These are phyloP conservation scores for Candida dubliniensis DNA, from an alignment of 1,139 yeast species.

Conservation along the genomic window DNA sequence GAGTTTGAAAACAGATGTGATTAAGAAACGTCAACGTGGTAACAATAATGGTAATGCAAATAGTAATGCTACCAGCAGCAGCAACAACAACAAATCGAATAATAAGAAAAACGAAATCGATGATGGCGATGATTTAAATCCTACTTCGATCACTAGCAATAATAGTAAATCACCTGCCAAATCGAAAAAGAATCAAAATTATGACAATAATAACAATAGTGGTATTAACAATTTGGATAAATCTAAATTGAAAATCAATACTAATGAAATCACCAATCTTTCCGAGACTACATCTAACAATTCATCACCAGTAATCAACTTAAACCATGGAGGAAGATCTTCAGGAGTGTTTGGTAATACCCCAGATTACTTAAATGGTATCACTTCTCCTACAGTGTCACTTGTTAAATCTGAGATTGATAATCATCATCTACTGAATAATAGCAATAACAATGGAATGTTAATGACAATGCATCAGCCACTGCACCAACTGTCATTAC, in stretches of 20 bases:
- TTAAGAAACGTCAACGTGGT: slow-evolving; percentile 60
- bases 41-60: slow-evolving; percentile 5
- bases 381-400: background rate
- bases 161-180: background rate
- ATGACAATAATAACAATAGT: slow-evolving; percentile 1
- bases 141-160: slow-evolving; percentile 23
- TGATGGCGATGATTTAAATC: slow-evolving; percentile 43
- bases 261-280: background rate
- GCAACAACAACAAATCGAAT: background rate
- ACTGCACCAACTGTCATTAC: no score
- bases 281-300: background rate
- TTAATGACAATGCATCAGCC: background rate
- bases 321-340: slow-evolving; percentile 2
- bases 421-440: background rate
- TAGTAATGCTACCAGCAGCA: background rate
- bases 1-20: slow-evolving; percentile 83
- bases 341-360: background rate
- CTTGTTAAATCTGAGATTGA: background rate
- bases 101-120: slow-evolving; percentile 8
- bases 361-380: background rate
- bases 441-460: background rate
- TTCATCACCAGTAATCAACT: slow-evolving; percentile 4
- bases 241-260: no score
- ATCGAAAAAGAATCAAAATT: slow-evolving; percentile 2
- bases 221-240: no score